A percentile compares a stretch with the other conserved stretches of the same genome.
Conservation (phyloP, 768 basidiomycete species). For the Tremella yokohamensis region DNA sequence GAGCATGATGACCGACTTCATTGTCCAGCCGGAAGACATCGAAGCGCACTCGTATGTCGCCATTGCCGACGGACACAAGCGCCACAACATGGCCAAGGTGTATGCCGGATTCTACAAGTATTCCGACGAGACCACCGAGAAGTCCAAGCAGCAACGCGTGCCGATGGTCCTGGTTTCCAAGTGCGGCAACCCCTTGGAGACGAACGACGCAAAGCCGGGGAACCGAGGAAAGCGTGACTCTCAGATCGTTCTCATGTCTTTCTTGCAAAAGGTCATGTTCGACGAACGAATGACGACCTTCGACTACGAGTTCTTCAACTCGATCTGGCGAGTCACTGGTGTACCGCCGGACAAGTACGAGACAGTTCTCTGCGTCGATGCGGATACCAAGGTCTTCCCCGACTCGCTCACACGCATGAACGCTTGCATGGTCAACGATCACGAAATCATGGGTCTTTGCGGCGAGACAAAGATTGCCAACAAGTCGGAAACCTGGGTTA, state of each 20-base stretch:
- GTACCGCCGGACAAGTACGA: slow-evolving; percentile 95
- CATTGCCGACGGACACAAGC: slow-evolving; percentile 98
- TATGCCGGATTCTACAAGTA: slow-evolving; percentile 97
- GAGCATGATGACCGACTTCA: slow-evolving; percentile 94
- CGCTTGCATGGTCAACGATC: slow-evolving; percentile 92
- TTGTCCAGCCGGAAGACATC: slow-evolving; percentile 74
- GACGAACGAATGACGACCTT: slow-evolving; percentile 99
- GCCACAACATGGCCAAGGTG: slow-evolving; percentile 98
- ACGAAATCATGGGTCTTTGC: slow-evolving; percentile 98
- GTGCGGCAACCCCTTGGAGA: slow-evolving; percentile 85
- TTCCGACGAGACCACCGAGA: slow-evolving; percentile 81
- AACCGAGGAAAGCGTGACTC: slow-evolving; percentile 98
- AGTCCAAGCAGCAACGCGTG: slow-evolving; percentile 90
- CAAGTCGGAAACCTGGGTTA: slow-evolving; percentile 96
- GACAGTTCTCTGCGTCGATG: slow-evolving; percentile 90
- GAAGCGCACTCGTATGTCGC: slow-evolving; percentile 95
- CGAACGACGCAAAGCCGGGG: slow-evolving; percentile 85
- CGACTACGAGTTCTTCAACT: slow-evolving; percentile 99
- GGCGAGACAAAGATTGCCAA: slow-evolving; percentile 99
- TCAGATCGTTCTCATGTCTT: slow-evolving; percentile 95
- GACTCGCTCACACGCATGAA: slow-evolving; percentile 95
- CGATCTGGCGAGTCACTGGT: slow-evolving; percentile 90
- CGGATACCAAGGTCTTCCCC: slow-evolving; percentile 98
- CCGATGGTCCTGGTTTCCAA: slow-evolving; percentile 96
- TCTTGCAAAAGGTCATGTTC: slow-evolving; percentile 99